Base-by-base conservation (phyloP, 2,329 filamentous ascomycete genomes). In the Ophiocordyceps camponoti-saundersi region DNA sequence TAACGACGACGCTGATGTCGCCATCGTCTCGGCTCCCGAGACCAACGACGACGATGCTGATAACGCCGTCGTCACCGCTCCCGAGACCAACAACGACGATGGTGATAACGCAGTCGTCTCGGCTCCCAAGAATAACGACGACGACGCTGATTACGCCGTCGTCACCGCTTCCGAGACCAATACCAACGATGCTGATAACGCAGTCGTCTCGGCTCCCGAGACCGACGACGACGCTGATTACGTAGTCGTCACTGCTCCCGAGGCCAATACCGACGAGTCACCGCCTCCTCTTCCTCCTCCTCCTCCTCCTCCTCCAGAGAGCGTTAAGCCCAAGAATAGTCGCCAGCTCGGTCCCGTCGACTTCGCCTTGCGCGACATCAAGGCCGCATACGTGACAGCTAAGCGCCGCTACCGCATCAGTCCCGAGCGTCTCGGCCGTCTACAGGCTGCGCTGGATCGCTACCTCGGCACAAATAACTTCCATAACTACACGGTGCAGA, bases 401-500 rank as follows among this genome's bases (percentile, higher is more conserved):
- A 94, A 94, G 66, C 80, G 85, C 43, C 74, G 79, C 1, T 96
- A 95, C 61, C 85, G 90, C 45, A 82, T 94, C 48, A 80, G 83
- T 0, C 67, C 77, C 0, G 67, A 69, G 20, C 87, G 92, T 10
- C 71, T 92, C 44, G 67, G 75, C 26, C 80, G 82, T 50, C 77
- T 98, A 2, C 86, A 94, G 61, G 73, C 77, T 32, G 80, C 80
- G 0, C 73, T 98, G 11, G 65, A 78, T 56, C 70, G 74, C 53
- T 98, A 92, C 64, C 65, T 82, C 11, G 92, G 92, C 52, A 95
- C 89, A 4, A 75, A 74, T 57, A 95, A 94, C 68, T 98, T 82
- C 70, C 89, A 95, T 75, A 98, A 98, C 72, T 98, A 93, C 70
- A 98, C 92, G 2, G 79, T 98, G 48, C 83, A 92, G 55, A 98